These are phyloP conservation scores for Syzygium oleosum DNA, from an alignment of 345 rosid species.

Conservation along the genomic window DNA sequence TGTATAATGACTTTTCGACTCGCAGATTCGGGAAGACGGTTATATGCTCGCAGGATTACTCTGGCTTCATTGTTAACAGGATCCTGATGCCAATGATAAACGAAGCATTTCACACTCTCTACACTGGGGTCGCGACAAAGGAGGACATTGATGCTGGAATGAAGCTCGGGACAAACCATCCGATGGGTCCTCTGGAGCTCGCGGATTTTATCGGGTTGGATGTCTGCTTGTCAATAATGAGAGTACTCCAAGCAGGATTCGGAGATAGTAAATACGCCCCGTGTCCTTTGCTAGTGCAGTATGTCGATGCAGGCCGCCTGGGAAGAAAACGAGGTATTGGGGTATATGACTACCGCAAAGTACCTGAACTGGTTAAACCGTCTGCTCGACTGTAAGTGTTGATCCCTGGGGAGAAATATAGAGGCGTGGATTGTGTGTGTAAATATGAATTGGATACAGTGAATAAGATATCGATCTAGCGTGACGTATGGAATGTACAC, in stretches of 20 bases:
- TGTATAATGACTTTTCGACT: neutral
- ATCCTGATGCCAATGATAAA: slow-evolving; percentile 98
- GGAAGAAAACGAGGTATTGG: slow-evolving; percentile 77
- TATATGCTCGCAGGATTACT: slow-evolving; percentile 66
- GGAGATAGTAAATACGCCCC: slow-evolving; percentile 66
- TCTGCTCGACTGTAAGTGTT: slow-evolving; percentile 40
- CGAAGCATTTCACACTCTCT: slow-evolving; percentile 71
- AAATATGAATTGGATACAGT: neutral
- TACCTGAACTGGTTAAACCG: slow-evolving; percentile 9
- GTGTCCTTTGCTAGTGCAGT: slow-evolving; percentile 80
- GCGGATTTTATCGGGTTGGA: slow-evolving; percentile 85
- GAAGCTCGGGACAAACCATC: slow-evolving; percentile 90
- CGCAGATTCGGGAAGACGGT: slow-evolving; percentile 73
- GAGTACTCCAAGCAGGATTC: slow-evolving; percentile 60
- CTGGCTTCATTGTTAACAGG: slow-evolving; percentile 84
- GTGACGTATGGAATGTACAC: neutral
- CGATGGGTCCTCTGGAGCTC: slow-evolving; percentile 79
- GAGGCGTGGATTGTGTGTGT: neutral
- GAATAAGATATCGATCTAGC: neutral
- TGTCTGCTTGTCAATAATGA: slow-evolving; percentile 75
- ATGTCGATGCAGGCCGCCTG: slow-evolving; percentile 76
- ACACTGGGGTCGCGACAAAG: slow-evolving; percentile 89
- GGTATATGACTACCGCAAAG: slow-evolving; percentile 53
- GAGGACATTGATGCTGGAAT: slow-evolving; percentile 88
- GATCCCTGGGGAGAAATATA: neutral